Evolutionary conservation across 192 early-diverging fungal species (phyloP).

Genomic region (Coemansia sp.): DNA sequence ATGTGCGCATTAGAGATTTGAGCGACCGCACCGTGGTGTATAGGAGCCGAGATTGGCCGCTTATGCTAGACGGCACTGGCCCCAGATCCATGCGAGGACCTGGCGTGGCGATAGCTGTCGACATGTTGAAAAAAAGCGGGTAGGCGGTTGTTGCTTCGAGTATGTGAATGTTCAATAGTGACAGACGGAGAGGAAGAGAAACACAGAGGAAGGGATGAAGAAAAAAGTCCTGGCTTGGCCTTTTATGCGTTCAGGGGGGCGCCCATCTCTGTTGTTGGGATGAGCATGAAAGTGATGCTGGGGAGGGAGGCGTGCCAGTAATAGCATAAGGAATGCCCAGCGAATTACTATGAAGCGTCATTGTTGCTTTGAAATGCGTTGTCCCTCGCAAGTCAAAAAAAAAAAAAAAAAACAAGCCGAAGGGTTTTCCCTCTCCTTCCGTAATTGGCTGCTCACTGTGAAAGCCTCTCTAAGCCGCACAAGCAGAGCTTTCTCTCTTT

Average conservation of each 20-base stretch:
- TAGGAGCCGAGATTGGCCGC: constrained; percentile 31
- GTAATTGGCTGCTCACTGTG: constrained; percentile 15
- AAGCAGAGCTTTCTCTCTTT: neutral
- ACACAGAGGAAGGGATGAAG: neutral
- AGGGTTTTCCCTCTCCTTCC: neutral
- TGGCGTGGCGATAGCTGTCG: constrained; percentile 22
- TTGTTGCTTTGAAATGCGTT: neutral
- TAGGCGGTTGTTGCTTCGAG: neutral
- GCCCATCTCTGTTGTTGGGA: neutral
- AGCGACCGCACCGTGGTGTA: constrained; percentile 43
- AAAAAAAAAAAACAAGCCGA: no score
- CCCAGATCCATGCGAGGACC: constrained; percentile 18
- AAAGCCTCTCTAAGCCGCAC: neutral
- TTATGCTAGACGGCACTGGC: neutral
- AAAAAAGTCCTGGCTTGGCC: neutral
- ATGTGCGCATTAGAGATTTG: constrained; percentile 35
- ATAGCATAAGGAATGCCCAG: neutral
- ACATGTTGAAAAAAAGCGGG: neutral
- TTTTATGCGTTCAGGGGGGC: constrained; percentile 2
- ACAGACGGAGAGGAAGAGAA: neutral
- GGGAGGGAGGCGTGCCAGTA: neutral
- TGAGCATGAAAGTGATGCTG: neutral
- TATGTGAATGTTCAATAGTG: neutral
- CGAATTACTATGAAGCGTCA: neutral
- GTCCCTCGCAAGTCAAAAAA: constrained; percentile 10